Evolutionary conservation across 768 basidiomycete genomes (phyloP).

Genomic region (Collybia mongolica): DNA sequence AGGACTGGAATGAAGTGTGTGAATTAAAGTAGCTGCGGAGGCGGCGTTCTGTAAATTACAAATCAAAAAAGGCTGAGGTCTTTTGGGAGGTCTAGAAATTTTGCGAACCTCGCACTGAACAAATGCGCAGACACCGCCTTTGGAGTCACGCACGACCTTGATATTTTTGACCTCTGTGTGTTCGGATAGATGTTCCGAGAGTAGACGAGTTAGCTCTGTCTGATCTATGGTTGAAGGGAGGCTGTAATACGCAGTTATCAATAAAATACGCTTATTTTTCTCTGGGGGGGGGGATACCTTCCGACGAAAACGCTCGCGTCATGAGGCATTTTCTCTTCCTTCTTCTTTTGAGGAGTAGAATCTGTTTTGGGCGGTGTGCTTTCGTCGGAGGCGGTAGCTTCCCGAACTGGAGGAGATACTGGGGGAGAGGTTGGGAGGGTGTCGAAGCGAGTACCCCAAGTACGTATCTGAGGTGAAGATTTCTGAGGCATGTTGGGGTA

Average conservation of each 20-base stretch:
- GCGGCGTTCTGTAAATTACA: conserved; percentile 46
- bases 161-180: conserved; percentile 66
- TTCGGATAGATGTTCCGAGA: conserved; percentile 66
- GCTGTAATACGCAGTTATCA: conserved; percentile 31
- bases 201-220: conserved; percentile 54
- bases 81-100: conserved; percentile 1
- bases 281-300: conserved; percentile 47
- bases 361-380: conserved; percentile 17
- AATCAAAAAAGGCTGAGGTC: conserved; percentile 5
- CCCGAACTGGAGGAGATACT: conserved; percentile 30
- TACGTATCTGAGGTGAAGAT: conserved; percentile 34
- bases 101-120: conserved; percentile 75
- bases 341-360: conserved; percentile 21
- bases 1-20: conserved; percentile 51
- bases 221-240: conserved; percentile 71
- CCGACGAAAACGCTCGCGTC: conserved; percentile 85
- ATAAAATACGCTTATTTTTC: neutral
- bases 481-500: conserved; percentile 44
- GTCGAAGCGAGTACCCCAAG: conserved; percentile 77
- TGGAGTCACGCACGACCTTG: conserved; percentile 71
- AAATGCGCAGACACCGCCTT: conserved; percentile 81
- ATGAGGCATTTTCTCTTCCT: conserved; percentile 55
- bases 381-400: conserved; percentile 12
- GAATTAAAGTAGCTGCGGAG: conserved; percentile 57
- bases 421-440: conserved; percentile 54